Percentiles rank a stretch among this genome's conserved stretches.
These are phyloP conservation scores for Oryza meridionalis DNA, from an alignment of 176 grass and related monocot genomes.

Conservation along the genomic window DNA sequence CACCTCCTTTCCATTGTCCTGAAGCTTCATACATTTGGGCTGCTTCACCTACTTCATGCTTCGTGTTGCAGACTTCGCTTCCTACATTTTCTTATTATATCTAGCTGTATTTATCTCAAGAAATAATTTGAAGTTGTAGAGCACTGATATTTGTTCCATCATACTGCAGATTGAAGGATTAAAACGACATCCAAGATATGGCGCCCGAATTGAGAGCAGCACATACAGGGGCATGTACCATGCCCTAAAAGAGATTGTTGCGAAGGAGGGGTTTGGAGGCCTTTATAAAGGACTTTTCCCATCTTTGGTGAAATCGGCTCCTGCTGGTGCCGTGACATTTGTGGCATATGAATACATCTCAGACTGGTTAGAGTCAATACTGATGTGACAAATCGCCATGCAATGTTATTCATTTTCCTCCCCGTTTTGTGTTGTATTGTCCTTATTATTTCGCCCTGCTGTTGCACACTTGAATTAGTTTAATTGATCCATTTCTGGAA, in stretches of 20 bases:
- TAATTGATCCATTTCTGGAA: constrained; percentile 43
- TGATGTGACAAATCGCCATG: constrained; percentile 57
- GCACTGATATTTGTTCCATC: neutral
- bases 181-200: constrained; percentile 86
- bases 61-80: neutral
- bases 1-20: neutral
- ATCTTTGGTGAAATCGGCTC: constrained; percentile 91
- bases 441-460: constrained; percentile 18
- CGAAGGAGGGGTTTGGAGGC: constrained; percentile 67
- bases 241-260: constrained; percentile 81
- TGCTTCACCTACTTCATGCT: neutral
- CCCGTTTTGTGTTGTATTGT: constrained; percentile 23
- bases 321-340: constrained; percentile 95
- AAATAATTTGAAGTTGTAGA: constrained; percentile 10
- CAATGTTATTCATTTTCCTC: constrained; percentile 26
- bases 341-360: constrained; percentile 92
- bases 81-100: neutral
- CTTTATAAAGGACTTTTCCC: constrained; percentile 96
- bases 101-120: neutral
- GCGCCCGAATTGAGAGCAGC: constrained; percentile 67
- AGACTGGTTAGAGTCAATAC: constrained; percentile 71
- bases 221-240: constrained; percentile 85
- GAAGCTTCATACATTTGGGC: neutral
- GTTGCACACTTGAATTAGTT: constrained; percentile 33
- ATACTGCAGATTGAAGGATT: constrained; percentile 86